A percentile compares a stretch with the other conserved stretches of the same genome.
phyloP scores from a whole-genome alignment of 371 early-diverging fungal genomes.

The Hamiltosporidium tvaerminnensis region DNA sequence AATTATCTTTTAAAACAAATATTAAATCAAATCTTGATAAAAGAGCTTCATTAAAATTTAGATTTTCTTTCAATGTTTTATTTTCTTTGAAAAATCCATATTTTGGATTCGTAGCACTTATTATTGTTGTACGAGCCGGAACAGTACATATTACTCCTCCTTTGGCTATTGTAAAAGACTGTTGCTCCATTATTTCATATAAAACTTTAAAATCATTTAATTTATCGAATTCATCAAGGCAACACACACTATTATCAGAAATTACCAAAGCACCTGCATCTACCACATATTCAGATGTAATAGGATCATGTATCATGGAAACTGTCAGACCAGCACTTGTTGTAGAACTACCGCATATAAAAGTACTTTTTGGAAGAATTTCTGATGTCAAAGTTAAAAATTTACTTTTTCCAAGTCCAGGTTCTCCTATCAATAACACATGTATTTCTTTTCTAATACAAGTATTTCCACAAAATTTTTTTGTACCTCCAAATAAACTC shows the following conservation, averaged over 20 bases:
- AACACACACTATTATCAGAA: conserved; percentile 57
- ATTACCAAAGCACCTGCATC: conserved; percentile 61
- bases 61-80: conserved; percentile 40
- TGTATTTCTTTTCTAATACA: conserved; percentile 44
- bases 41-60: conserved; percentile 35
- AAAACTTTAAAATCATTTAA: conserved; percentile 50
- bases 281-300: conserved; percentile 61
- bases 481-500: conserved; percentile 48
- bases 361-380: conserved; percentile 56
- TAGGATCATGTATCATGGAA: conserved; percentile 59
- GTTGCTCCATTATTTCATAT: conserved; percentile 51
- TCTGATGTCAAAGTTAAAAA: conserved; percentile 54
- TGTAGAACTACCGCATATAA: conserved; percentile 57
- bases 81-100: conserved; percentile 36
- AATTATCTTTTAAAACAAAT: conserved; percentile 39
- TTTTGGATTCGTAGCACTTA: conserved; percentile 51
- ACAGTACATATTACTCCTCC: conserved; percentile 49
- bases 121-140: conserved; percentile 37
- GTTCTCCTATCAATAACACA: conserved; percentile 55
- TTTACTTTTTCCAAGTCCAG: conserved; percentile 59
- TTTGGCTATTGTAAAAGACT: conserved; percentile 45
- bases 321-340: conserved; percentile 65
- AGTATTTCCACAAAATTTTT: conserved; percentile 19
- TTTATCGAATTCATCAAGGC: conserved; percentile 60
- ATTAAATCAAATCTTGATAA: conserved; percentile 48